A percentile compares a stretch with the other conserved stretches of the same genome.
Conservation (phyloP, 2,329 filamentous ascomycete species). For the Botrytis galanthina region DNA sequence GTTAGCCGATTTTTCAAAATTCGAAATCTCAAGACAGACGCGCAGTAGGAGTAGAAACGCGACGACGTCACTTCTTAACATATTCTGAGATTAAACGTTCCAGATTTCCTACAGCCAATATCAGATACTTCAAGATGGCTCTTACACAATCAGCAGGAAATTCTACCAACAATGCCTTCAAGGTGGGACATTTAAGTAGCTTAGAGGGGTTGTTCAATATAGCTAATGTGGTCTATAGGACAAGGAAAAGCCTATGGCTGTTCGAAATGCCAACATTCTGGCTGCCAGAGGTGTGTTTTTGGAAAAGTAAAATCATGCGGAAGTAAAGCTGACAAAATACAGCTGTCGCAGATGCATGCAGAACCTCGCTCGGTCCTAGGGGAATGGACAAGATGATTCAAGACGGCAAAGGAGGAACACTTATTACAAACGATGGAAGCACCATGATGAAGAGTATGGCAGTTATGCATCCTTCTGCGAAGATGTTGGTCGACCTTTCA, state of each 20-base stretch:
- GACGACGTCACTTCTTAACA: slow-evolving; percentile 22
- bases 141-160: slow-evolving; percentile 39
- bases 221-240: slow-evolving; percentile 45
- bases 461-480: slow-evolving; percentile 98
- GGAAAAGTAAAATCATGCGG: slow-evolving; percentile 12
- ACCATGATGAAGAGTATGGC: slow-evolving; percentile 99
- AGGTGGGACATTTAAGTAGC: slow-evolving; percentile 37
- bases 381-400: slow-evolving; percentile 59
- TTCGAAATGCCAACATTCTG: slow-evolving; percentile 94
- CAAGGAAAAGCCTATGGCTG: slow-evolving; percentile 98
- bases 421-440: slow-evolving; percentile 99
- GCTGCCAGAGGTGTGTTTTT: slow-evolving; percentile 77
- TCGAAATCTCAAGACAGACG: slow-evolving; percentile 19
- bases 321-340: slow-evolving; percentile 33
- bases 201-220: slow-evolving; percentile 26
- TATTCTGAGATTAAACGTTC: slow-evolving; percentile 13
- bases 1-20: slow-evolving; percentile 19
- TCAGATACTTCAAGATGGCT: slow-evolving; percentile 47
- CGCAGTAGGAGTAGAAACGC: slow-evolving; percentile 21
- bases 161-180: slow-evolving; percentile 64
- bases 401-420: slow-evolving; percentile 73
- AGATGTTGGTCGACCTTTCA: slow-evolving; percentile 97
- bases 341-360: slow-evolving; percentile 97
- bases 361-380: slow-evolving; percentile 68
- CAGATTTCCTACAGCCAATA: slow-evolving; percentile 21